Conservation (phyloP, 2,329 filamentous ascomycete genomes). For the Xylaria sp. region DNA sequence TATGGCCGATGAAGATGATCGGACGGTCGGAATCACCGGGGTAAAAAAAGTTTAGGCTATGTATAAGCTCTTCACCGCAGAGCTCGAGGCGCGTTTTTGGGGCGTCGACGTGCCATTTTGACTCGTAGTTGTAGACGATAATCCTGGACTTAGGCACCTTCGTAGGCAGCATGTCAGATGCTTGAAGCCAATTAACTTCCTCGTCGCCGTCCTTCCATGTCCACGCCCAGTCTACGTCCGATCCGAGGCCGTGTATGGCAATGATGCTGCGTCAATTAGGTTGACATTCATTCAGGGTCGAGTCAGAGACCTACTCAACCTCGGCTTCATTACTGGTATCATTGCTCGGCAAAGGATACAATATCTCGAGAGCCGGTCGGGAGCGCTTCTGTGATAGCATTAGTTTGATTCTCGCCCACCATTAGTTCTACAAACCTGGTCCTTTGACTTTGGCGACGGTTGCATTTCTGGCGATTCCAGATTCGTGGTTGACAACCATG, state of each 20-base stretch:
- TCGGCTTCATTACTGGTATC: too few species aligned
- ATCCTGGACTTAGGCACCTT: constrained; percentile 21
- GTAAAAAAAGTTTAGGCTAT: neutral
- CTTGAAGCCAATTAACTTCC: constrained; percentile 24
- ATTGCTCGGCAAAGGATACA: too few species aligned
- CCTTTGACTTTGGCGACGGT: too few species aligned
- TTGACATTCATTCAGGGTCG: too few species aligned
- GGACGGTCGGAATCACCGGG: neutral
- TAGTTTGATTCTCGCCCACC: too few species aligned
- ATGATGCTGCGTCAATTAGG: neutral
- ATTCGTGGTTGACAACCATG: too few species aligned
- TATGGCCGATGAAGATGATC: neutral
- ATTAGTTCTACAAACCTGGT: too few species aligned
- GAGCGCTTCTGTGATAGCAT: too few species aligned
- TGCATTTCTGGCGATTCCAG: too few species aligned
- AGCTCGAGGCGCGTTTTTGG: constrained; percentile 25
- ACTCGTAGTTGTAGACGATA: constrained; percentile 24
- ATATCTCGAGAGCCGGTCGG: too few species aligned
- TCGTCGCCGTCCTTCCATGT: neutral
- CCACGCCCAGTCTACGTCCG: neutral
- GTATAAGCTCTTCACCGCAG: constrained; percentile 24
- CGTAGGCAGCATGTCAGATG: constrained; percentile 25
- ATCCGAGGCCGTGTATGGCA: neutral
- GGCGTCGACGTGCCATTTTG: constrained; percentile 20
- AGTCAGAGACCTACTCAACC: too few species aligned